Evolutionary conservation across 2,329 filamentous ascomycete genomes (phyloP).

Genomic region (Simplicillium sp.): DNA sequence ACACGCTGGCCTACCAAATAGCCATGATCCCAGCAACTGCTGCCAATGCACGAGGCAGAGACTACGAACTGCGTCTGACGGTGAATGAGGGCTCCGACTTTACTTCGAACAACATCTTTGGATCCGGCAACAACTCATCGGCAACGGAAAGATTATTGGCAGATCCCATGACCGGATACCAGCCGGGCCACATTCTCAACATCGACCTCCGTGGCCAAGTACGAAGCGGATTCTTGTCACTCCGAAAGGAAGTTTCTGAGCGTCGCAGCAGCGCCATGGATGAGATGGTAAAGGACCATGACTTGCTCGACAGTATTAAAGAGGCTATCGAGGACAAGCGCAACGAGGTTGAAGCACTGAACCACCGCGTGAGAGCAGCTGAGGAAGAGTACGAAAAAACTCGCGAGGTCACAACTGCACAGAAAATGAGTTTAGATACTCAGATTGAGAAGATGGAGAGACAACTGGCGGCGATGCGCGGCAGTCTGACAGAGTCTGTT

Average conservation of each 20-base stretch:
- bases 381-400: slow-evolving; percentile 93
- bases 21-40: slow-evolving; percentile 80
- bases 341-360: slow-evolving; percentile 82
- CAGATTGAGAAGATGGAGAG: slow-evolving; percentile 99
- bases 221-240: slow-evolving; percentile 64
- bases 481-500: slow-evolving; percentile 73
- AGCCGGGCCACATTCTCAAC: slow-evolving; percentile 79
- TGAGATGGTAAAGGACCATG: slow-evolving; percentile 88
- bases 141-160: slow-evolving; percentile 68
- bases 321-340: slow-evolving; percentile 96
- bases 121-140: slow-evolving; percentile 24
- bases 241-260: slow-evolving; percentile 90
- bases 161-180: slow-evolving; percentile 77
- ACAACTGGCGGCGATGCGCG: slow-evolving; percentile 87
- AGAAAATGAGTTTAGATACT: slow-evolving; percentile 80
- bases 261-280: slow-evolving; percentile 74
- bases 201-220: slow-evolving; percentile 77
- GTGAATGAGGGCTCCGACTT: slow-evolving; percentile 74
- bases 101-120: slow-evolving; percentile 48
- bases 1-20: slow-evolving; percentile 88
- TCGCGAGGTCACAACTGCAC: slow-evolving; percentile 74
- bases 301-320: slow-evolving; percentile 86
- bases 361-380: slow-evolving; percentile 78
- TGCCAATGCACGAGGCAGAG: slow-evolving; percentile 71
- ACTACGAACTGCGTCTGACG: slow-evolving; percentile 80